A percentile compares a stretch with the other conserved stretches of the same genome.
These are phyloP conservation scores for Candida cerambycidarum DNA, from an alignment of 805 yeast species.

Conservation along the genomic window DNA sequence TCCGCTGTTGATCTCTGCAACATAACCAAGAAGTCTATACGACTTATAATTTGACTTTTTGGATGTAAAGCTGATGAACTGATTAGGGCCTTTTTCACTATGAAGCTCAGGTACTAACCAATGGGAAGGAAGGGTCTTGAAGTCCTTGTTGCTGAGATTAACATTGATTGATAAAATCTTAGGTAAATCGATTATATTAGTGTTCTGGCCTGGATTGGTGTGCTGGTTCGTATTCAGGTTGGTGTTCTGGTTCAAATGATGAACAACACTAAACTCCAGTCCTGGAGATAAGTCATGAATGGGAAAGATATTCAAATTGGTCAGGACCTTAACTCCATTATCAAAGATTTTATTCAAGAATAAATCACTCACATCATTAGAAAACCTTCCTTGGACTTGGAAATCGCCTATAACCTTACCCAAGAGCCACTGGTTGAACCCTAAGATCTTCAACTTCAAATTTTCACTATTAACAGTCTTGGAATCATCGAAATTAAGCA, in stretches of 20 bases:
- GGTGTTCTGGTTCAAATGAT: conserved; percentile 11
- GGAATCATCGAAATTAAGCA: conserved; percentile 52
- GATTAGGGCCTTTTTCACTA: conserved; percentile 2
- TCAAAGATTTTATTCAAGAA: conserved; percentile 10
- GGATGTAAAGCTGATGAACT: conserved; percentile 8
- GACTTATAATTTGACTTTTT: conserved; percentile 31
- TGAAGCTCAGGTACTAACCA: conserved; percentile 14
- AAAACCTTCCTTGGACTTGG: conserved; percentile 9
- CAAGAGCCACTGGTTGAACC: conserved; percentile 60
- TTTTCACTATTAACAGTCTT: conserved; percentile 43
- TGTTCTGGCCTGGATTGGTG: conserved; percentile 2
- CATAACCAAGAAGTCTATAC: conserved; percentile 67
- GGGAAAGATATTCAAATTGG: conserved; percentile 8
- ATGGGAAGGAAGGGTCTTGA: conserved; percentile 20
- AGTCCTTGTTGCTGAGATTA: conserved; percentile 53
- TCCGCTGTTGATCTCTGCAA: conserved; percentile 62
- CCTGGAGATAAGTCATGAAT: neutral
- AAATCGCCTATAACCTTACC: conserved; percentile 55
- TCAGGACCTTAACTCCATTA: conserved; percentile 25
- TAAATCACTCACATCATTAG: conserved; percentile 9
- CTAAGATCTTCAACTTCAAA: conserved; percentile 46
- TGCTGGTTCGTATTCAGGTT: conserved; percentile 9
- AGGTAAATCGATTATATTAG: conserved; percentile 35
- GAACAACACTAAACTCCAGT: neutral
- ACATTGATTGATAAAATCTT: conserved; percentile 64